Conservation (phyloP, 106 monocot species). For the Vanilla planifolia region DNA sequence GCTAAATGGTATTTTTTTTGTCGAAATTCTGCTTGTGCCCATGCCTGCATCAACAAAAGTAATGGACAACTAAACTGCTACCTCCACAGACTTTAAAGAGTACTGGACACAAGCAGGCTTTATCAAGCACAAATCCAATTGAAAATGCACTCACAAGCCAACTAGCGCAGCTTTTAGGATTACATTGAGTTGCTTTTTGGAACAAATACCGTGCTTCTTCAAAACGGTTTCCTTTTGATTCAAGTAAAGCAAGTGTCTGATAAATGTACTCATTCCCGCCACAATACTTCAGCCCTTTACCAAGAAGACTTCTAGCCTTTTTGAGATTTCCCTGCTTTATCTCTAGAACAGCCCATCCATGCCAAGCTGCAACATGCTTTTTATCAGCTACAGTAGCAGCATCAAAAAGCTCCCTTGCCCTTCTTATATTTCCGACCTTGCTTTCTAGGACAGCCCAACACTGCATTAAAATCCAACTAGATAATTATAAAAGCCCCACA, state of each 20-base stretch:
- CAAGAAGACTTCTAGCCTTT: constrained; percentile 87
- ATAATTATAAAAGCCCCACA: not conserved
- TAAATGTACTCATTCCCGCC: constrained; percentile 97
- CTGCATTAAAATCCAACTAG: constrained; percentile 23
- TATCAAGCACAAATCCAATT: not conserved
- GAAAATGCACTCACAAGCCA: constrained; percentile 79
- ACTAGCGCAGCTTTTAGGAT: constrained; percentile 97
- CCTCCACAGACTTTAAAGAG: not conserved
- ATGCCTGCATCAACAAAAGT: constrained; percentile 49
- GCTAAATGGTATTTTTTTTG: constrained; percentile 61
- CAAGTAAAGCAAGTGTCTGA: constrained; percentile 95
- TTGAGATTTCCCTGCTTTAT: constrained; percentile 85
- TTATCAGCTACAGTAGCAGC: constrained; percentile 97
- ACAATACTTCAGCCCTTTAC: constrained; percentile 76
- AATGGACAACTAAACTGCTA: not conserved
- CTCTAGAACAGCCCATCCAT: constrained; percentile 98
- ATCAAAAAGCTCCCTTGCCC: constrained; percentile 94
- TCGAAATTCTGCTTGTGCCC: constrained; percentile 95
- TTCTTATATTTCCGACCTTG: constrained; percentile 63
- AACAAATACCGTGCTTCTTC: constrained; percentile 86
- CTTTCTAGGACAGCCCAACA: constrained; percentile 98
- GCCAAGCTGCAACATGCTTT: constrained; percentile 92
- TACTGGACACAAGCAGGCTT: not conserved
- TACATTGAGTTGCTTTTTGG: constrained; percentile 68
- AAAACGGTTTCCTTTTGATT: constrained; percentile 67